Evolutionary conservation across 345 rosid species (phyloP).

Genomic region (Syzygium aromaticum): DNA sequence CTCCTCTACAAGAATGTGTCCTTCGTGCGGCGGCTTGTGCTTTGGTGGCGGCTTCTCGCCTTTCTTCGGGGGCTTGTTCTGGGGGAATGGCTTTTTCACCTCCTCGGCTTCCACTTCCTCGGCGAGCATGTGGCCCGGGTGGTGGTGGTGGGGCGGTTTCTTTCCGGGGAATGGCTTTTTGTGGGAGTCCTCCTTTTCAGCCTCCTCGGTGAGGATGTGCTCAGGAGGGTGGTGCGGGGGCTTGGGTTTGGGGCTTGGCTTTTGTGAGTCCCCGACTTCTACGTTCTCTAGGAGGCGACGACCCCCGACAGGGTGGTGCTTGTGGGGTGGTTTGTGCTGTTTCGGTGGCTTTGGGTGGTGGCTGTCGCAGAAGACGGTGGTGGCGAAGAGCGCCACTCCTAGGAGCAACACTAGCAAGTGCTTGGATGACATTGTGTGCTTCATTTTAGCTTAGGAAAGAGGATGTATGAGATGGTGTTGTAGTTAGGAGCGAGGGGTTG

Average conservation of each 20-base stretch:
- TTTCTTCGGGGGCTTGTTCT: background rate
- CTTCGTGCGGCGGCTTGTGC: slow-evolving; percentile 1
- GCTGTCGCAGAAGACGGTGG: background rate
- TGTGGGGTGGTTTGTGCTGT: background rate
- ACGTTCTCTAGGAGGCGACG: background rate
- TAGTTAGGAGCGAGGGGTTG: background rate
- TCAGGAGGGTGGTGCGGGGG: background rate
- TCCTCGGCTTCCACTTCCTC: background rate
- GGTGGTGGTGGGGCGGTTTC: slow-evolving; percentile 6
- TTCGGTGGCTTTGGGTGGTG: background rate
- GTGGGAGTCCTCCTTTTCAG: background rate
- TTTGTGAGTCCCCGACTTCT: background rate
- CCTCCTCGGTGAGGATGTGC: background rate
- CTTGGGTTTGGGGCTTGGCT: slow-evolving; percentile 1
- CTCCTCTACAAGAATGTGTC: slow-evolving; percentile 3
- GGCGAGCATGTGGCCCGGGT: background rate
- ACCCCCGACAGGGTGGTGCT: slow-evolving; percentile 1
- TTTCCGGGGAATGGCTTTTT: background rate
- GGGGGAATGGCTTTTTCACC: background rate
- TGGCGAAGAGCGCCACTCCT: background rate
- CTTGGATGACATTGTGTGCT: background rate
- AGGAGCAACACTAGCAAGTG: background rate
- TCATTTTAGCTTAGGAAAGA: background rate
- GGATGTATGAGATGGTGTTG: background rate
- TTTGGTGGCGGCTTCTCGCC: background rate